Evolutionary conservation across 2,329 filamentous ascomycete species (phyloP).

Genomic region (Cladosporium halotolerans): DNA sequence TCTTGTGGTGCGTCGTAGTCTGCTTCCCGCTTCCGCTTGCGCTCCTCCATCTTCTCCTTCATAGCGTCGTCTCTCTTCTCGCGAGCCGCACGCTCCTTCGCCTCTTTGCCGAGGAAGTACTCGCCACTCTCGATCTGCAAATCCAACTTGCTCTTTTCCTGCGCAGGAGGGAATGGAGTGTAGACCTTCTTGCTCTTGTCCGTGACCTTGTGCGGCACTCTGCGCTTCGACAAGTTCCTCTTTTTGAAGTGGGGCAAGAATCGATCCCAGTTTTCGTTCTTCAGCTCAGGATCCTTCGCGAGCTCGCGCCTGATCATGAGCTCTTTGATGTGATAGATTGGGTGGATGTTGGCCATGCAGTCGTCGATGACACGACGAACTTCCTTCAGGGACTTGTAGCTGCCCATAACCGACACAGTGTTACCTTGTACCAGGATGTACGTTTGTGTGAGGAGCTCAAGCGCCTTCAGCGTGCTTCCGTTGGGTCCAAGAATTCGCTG

Average conservation of each 20-base stretch:
- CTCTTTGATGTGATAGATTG: conserved; percentile 89
- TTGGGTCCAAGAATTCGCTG: conserved; percentile 89
- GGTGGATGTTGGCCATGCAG: conserved; percentile 92
- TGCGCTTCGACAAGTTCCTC: conserved; percentile 76
- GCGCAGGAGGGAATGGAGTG: conserved; percentile 92
- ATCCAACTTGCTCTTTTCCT: conserved; percentile 99
- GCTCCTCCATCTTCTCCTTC: conserved; percentile 80
- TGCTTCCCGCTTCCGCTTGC: conserved; percentile 74
- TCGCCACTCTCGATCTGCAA: conserved; percentile 96
- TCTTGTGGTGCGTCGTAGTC: conserved; percentile 87
- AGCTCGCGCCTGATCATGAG: conserved; percentile 91
- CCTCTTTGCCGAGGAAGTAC: conserved; percentile 90
- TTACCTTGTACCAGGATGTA: conserved; percentile 97
- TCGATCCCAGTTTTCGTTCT: conserved; percentile 86
- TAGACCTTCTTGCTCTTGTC: conserved; percentile 94
- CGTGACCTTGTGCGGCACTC: conserved; percentile 74
- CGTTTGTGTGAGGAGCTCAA: conserved; percentile 83
- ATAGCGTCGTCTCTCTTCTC: conserved; percentile 80
- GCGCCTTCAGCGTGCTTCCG: conserved; percentile 85
- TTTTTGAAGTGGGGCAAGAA: conserved; percentile 98
- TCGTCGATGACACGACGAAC: conserved; percentile 84
- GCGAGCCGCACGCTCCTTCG: conserved; percentile 75
- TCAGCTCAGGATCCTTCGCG: conserved; percentile 79
- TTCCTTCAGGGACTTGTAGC: conserved; percentile 89
- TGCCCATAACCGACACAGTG: conserved; percentile 86